phyloP scores from a whole-genome alignment of 139 green algal genomes.

The Tetraselmis chui region DNA sequence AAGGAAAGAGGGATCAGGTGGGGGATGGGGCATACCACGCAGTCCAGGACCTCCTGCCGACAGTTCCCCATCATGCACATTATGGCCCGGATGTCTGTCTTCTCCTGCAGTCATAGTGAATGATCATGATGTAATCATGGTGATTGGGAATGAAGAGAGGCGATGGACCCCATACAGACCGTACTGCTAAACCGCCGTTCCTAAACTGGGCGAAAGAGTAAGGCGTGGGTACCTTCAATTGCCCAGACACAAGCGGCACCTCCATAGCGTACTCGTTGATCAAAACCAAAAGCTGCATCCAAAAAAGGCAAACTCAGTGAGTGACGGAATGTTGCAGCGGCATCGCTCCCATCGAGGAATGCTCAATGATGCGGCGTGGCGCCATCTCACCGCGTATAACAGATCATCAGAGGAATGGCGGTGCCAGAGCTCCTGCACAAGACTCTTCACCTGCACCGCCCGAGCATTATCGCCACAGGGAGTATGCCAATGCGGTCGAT shows the following conservation, averaged over 20 bases:
- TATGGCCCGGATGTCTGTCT: conserved; percentile 32
- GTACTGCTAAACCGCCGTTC: too few species aligned
- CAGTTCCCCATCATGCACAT: conserved; percentile 78
- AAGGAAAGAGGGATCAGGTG: too few species aligned
- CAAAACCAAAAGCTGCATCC: conserved; percentile 47
- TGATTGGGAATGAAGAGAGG: neutral
- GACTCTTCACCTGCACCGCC: neutral
- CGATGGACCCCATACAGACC: neutral
- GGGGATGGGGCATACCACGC: conserved; percentile 42
- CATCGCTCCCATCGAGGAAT: too few species aligned
- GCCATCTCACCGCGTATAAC: neutral
- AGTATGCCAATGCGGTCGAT: too few species aligned
- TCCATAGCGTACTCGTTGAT: conserved; percentile 56
- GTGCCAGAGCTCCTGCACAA: neutral
- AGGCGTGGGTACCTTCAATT: neutral
- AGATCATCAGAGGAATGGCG: neutral
- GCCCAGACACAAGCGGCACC: conserved; percentile 18
- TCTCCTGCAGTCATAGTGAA: neutral
- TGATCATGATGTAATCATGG: neutral
- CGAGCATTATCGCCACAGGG: too few species aligned
- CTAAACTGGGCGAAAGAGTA: neutral
- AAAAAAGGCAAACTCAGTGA: too few species aligned
- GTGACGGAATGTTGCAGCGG: too few species aligned
- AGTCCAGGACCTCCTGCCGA: conserved; percentile 54
- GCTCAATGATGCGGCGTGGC: too few species aligned